Evolutionary conservation across 495 filamentous ascomycete genomes (phyloP).

Genomic region (Evernia prunastri): DNA sequence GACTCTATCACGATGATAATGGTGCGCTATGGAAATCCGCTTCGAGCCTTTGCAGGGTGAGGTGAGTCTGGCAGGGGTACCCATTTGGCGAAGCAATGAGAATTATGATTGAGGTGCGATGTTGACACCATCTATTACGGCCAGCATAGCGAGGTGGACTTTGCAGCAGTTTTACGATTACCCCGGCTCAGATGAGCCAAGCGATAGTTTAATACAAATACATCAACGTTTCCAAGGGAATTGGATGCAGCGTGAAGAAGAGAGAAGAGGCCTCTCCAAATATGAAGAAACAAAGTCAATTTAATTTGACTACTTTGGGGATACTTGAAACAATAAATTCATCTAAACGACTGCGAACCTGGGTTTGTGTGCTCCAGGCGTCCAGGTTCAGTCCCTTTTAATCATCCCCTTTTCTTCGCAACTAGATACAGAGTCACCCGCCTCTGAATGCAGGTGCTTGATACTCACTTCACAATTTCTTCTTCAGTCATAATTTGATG

Average conservation of each 20-base stretch:
- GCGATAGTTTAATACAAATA: slow-evolving; percentile 3
- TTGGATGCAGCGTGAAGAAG: background rate
- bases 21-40: background rate
- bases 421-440: background rate
- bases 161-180: slow-evolving; percentile 10
- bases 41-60: background rate
- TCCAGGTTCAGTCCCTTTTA: background rate
- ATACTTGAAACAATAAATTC: background rate
- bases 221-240: background rate
- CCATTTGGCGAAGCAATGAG: background rate
- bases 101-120: background rate
- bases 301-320: background rate
- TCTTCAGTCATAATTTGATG: background rate
- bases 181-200: slow-evolving; percentile 19
- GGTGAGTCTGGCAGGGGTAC: background rate
- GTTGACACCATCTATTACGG: slow-evolving; percentile 15
- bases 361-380: background rate
- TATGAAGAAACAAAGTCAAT: background rate
- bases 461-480: background rate
- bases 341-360: background rate
- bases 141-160: slow-evolving; percentile 15
- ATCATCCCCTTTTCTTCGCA: background rate
- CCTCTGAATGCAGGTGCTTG: background rate
- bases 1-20: background rate
- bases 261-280: background rate